Evolutionary conservation across 768 basidiomycete genomes (phyloP), one percentile per base, ranked within the genome.

Genomic region (Trametes meyenii): DNA sequence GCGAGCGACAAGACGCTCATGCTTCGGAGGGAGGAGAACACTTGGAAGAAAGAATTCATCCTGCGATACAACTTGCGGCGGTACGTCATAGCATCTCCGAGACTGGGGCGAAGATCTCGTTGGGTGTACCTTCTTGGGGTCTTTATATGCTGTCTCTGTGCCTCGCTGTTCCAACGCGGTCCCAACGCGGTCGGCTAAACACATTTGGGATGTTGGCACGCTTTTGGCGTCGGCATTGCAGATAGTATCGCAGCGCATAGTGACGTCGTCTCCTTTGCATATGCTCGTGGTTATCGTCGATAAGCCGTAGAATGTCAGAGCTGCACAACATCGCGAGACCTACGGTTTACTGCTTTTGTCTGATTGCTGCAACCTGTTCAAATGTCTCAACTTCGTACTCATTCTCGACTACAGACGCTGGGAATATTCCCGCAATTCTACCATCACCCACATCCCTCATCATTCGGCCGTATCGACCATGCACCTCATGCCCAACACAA

Each of bases 31-130:
- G 76, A 77, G 38, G 81, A 85, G 64, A 73, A 63, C 21, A 81
- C 86, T 1, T 94, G 92, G 92, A 84, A 81, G 67, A 79, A 80
- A 46, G 90, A 92, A 69, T 90, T 85, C 56, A 78, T 87, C n/a
- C 64, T 73, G 45, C 80, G 88, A 35, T 83, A 83, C 69, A 77
- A 74, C 51, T 73, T 86, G 58, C 75, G 77, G 60, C 77, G 80
- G 92, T 91, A 62, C 61, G 74, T 69, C 67, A 67, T 57, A 5
- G 29, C 50, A 12, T 65, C 23, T 50, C 29, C 4, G 29, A 19
- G 21, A 14, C 16, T 21, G n/a, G 50, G 38, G 17, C 13, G 62
- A 58, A 24, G 50, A 53, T 62, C 55, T 38, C 21, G 33, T 35
- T 33, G 29, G 11, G 19, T 48, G 46, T 12, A 24, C 23, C 26